These are phyloP conservation scores for Thelonectria discophora DNA, from an alignment of 2,329 filamentous ascomycete genomes.

Conservation along the genomic window DNA sequence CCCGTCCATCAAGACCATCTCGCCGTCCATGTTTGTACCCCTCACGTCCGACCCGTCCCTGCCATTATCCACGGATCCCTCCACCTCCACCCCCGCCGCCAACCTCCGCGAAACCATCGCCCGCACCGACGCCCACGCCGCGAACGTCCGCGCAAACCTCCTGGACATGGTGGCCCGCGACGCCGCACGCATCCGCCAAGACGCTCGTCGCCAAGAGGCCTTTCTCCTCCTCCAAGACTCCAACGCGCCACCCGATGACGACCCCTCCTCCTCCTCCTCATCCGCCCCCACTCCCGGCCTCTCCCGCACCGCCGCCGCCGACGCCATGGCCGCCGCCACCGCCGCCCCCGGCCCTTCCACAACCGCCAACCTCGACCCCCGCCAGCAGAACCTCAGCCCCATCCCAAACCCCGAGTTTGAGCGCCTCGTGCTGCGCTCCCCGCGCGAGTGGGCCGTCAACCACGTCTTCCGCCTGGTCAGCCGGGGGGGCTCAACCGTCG, in stretches of 20 bases:
- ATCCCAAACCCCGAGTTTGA: constrained; percentile 34
- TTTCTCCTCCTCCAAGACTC: constrained; percentile 4
- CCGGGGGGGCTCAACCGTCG: constrained; percentile 32
- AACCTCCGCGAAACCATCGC: constrained; percentile 35
- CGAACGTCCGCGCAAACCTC: constrained; percentile 45
- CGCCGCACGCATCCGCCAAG: constrained; percentile 43
- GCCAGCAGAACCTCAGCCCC: neutral
- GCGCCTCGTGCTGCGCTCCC: constrained; percentile 15
- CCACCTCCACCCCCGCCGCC: constrained; percentile 27
- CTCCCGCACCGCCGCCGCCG: constrained; percentile 25
- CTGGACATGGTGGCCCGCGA: constrained; percentile 44
- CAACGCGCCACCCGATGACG: neutral
- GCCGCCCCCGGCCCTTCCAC: constrained; percentile 25
- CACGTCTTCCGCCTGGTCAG: constrained; percentile 35
- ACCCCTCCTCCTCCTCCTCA: too few species aligned
- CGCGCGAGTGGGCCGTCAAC: constrained; percentile 37
- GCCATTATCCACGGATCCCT: constrained; percentile 18
- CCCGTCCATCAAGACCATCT: constrained; percentile 36
- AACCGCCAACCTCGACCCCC: constrained; percentile 19
- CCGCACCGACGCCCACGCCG: constrained; percentile 39
- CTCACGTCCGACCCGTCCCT: constrained; percentile 39
- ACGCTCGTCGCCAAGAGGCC: constrained; percentile 34
- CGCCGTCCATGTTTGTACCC: constrained; percentile 48
- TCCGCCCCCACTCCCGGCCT: too few species aligned
- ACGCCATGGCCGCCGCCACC: constrained; percentile 46